Percentiles rank a stretch among this genome's conserved stretches.
Evolutionary conservation across 345 rosid genomes (phyloP).

Genomic region (Acer campestre): DNA sequence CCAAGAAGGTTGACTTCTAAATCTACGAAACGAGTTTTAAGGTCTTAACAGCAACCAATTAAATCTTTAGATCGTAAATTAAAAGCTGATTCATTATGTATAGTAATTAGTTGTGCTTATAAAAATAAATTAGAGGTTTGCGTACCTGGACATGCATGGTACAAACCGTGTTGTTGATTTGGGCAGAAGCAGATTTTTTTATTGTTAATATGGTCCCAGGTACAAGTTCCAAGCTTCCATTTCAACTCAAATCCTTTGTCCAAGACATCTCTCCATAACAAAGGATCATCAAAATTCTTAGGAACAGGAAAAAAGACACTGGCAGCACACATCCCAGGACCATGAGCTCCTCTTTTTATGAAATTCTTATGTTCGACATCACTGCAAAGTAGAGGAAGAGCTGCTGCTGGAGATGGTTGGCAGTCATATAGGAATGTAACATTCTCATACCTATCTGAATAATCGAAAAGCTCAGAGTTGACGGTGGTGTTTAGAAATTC

Average conservation of each 20-base stretch:
- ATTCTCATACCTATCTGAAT: not conserved
- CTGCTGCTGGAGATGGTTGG: not conserved
- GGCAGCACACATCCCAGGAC: not conserved
- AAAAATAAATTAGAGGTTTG: too few species aligned
- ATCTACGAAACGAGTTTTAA: too few species aligned
- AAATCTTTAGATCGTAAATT: too few species aligned
- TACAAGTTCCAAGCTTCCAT: constrained; percentile 32
- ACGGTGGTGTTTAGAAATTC: constrained; percentile 2
- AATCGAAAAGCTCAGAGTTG: constrained; percentile 10
- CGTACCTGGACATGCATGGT: too few species aligned
- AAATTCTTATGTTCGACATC: not conserved
- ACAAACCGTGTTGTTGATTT: too few species aligned
- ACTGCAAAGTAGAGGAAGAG: not conserved
- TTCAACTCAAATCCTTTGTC: constrained; percentile 32
- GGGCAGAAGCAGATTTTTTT: too few species aligned
- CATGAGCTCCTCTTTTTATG: not conserved
- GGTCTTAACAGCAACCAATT: too few species aligned
- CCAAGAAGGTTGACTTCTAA: too few species aligned
- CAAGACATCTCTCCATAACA: not conserved
- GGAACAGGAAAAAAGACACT: constrained; percentile 17
- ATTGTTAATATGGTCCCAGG: not conserved
- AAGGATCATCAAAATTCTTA: not conserved
- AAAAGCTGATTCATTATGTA: too few species aligned
- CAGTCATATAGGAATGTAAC: constrained; percentile 34
- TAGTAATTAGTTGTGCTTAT: too few species aligned